Percentiles rank a stretch among this genome's conserved stretches.
Conservation (phyloP, 2,329 filamentous ascomycete species). For the Bipolaris zeicola region DNA sequence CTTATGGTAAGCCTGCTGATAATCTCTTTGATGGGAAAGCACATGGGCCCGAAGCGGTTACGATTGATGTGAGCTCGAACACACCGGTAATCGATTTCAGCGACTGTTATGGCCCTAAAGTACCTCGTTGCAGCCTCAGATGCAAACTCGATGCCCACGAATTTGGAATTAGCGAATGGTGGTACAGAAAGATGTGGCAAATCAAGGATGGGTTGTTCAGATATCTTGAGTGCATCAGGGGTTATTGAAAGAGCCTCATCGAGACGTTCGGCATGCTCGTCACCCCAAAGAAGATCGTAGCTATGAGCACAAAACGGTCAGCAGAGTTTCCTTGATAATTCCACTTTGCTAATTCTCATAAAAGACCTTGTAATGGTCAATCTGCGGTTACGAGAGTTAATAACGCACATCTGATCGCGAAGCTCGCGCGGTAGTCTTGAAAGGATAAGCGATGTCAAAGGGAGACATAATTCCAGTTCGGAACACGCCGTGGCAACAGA, state of each 20-base stretch:
- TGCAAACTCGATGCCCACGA: constrained; percentile 9
- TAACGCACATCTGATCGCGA: constrained; percentile 9
- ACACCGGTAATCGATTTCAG: constrained; percentile 9
- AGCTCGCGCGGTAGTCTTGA: constrained; percentile 12
- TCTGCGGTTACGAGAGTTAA: neutral
- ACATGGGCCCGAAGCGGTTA: constrained; percentile 3
- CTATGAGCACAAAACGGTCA: neutral
- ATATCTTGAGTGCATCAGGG: neutral
- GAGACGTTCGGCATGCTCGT: neutral
- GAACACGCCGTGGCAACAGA: neutral
- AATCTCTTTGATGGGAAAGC: neutral
- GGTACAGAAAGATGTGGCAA: constrained; percentile 2
- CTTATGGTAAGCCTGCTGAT: constrained; percentile 8
- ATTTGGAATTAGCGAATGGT: constrained; percentile 6
- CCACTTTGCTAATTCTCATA: neutral
- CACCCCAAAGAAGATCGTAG: constrained; percentile 10
- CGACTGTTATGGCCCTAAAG: constrained; percentile 1
- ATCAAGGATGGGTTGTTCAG: neutral
- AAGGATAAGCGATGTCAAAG: constrained; percentile 1
- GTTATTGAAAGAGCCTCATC: neutral
- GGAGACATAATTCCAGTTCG: neutral
- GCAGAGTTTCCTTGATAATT: neutral
- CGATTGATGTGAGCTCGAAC: constrained; percentile 10
- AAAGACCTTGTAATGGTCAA: neutral
- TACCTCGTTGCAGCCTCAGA: constrained; percentile 9